A percentile compares a stretch with the other conserved stretches of the same genome.
These are phyloP conservation scores for Melocanna baccifera DNA, from an alignment of 176 grass and related monocot genomes.

Conservation along the genomic window DNA sequence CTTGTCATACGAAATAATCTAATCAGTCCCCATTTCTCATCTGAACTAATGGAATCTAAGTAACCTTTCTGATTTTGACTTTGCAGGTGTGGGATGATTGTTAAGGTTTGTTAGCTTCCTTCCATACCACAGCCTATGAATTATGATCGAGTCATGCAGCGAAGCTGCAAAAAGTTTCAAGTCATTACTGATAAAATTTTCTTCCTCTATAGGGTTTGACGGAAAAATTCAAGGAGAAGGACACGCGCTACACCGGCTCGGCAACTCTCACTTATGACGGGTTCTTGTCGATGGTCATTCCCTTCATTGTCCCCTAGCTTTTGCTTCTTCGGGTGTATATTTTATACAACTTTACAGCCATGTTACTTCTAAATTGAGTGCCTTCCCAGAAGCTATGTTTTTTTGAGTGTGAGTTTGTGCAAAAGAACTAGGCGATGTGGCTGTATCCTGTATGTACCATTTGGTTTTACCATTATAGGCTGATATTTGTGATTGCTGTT, in stretches of 20 bases:
- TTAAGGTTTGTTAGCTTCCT: slow-evolving; percentile 51
- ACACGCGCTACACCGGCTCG: slow-evolving; percentile 60
- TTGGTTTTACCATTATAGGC: too few relatives aligned
- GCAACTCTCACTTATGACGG: slow-evolving; percentile 69
- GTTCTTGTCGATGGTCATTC: slow-evolving; percentile 71
- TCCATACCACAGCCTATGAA: neutral
- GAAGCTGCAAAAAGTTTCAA: neutral
- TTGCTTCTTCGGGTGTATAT: neutral
- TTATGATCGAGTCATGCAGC: neutral
- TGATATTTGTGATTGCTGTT: neutral
- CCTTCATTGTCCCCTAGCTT: slow-evolving; percentile 70
- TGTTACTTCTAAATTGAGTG: neutral
- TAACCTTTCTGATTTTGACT: neutral
- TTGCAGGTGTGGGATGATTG: slow-evolving; percentile 76
- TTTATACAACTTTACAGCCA: slow-evolving; percentile 12
- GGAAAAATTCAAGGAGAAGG: slow-evolving; percentile 93
- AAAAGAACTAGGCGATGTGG: neutral
- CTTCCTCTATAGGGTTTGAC: slow-evolving; percentile 54
- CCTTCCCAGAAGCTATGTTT: neutral
- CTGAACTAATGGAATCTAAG: neutral
- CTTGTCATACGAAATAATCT: neutral
- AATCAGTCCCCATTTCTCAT: neutral
- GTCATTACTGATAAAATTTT: neutral
- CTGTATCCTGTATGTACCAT: neutral
- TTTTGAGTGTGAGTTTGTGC: neutral